phyloP scores from a whole-genome alignment of 2,329 filamentous ascomycete genomes.

The Erysiphe pulchra region DNA sequence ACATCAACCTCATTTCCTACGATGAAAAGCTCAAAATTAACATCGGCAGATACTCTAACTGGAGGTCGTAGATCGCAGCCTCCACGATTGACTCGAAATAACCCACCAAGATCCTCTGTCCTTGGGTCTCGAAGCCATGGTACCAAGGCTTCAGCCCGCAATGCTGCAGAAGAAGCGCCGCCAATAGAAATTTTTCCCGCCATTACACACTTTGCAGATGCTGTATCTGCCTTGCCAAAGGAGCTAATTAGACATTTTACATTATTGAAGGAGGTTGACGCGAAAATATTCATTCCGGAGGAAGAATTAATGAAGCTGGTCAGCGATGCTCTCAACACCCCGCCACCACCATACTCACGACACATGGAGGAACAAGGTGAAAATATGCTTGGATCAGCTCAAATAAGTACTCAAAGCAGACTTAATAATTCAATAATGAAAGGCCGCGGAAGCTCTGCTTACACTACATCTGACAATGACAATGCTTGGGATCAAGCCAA shows the following conservation, averaged over 20 bases:
- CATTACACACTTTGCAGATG: conserved; percentile 61
- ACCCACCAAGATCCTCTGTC: conserved; percentile 30
- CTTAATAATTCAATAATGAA: conserved; percentile 12
- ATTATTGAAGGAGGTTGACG: conserved; percentile 88
- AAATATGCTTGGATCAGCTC: conserved; percentile 8
- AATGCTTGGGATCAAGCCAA: conserved; percentile 28
- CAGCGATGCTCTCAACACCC: conserved; percentile 30
- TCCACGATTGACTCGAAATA: conserved; percentile 37
- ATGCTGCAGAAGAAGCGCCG: conserved; percentile 23
- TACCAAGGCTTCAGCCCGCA: conserved; percentile 19
- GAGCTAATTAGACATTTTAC: conserved; percentile 93
- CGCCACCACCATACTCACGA: conserved; percentile 19
- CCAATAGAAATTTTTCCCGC: conserved; percentile 41
- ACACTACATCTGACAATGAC: conserved; percentile 11
- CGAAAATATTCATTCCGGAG: conserved; percentile 77
- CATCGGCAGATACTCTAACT: conserved; percentile 7
- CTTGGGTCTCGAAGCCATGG: conserved; percentile 19
- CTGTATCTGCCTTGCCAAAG: conserved; percentile 74
- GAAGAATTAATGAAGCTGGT: conserved; percentile 57
- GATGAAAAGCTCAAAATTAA: conserved; percentile 14
- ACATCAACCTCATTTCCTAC: conserved; percentile 6
- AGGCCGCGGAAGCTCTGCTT: conserved; percentile 8
- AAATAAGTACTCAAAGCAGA: conserved; percentile 9
- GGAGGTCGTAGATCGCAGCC: conserved; percentile 32
- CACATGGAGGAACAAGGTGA: conserved; percentile 12